These are phyloP conservation scores for Penicillium macrosclerotiorum DNA, from an alignment of 495 filamentous ascomycete genomes.

Conservation along the genomic window DNA sequence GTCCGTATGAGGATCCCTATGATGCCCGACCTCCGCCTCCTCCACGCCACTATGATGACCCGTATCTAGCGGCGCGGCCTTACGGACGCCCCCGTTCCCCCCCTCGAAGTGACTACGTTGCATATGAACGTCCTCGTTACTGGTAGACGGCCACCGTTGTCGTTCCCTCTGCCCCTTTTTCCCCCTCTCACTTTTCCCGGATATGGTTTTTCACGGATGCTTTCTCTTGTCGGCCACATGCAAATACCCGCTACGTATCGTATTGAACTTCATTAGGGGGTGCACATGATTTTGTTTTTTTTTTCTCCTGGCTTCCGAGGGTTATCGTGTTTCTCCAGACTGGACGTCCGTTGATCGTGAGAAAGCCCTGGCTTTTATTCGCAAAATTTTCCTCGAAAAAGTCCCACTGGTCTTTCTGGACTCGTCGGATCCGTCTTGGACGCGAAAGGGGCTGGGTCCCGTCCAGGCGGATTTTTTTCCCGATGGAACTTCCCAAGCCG, in stretches of 20 bases:
- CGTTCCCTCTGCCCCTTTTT: slow-evolving; percentile 3
- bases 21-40: slow-evolving; percentile 43
- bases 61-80: slow-evolving; percentile 41
- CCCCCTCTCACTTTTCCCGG: not conserved
- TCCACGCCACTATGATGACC: slow-evolving; percentile 46
- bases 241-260: slow-evolving; percentile 29
- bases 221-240: slow-evolving; percentile 8
- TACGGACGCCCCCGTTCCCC: slow-evolving; percentile 47
- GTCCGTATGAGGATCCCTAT: slow-evolving; percentile 54
- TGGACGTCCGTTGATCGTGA: not conserved
- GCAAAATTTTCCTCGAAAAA: no score
- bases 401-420: no score
- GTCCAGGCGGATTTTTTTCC: no score
- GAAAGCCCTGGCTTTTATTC: not conserved
- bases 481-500: not conserved
- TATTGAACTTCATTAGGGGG: slow-evolving; percentile 26
- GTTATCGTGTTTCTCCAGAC: slow-evolving; percentile 11
- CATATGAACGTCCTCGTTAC: slow-evolving; percentile 47
- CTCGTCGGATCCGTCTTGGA: no score
- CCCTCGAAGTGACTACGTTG: slow-evolving; percentile 40
- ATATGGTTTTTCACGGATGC: slow-evolving; percentile 12
- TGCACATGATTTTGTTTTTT: not conserved
- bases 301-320: slow-evolving; percentile 13
- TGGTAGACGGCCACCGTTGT: slow-evolving; percentile 31
- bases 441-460: no score